A percentile compares a stretch with the other conserved stretches of the same genome.
These are phyloP conservation scores for Ogataea angusta DNA, from an alignment of 805 yeast genomes.

Conservation along the genomic window DNA sequence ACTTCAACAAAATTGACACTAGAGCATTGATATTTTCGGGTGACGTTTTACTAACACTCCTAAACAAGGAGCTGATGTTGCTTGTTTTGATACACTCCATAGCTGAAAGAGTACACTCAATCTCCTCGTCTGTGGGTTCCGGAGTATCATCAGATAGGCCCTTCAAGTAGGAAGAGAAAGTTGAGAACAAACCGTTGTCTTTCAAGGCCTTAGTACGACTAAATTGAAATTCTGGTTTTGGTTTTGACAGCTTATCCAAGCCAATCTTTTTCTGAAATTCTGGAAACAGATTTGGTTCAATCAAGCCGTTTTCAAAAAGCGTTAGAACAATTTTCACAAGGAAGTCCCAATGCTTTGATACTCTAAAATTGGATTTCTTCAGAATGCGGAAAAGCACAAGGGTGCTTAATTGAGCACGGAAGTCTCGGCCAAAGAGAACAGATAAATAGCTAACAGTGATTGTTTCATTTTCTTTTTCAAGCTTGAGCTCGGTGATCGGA, in stretches of 20 bases:
- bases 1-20: slow-evolving; percentile 34
- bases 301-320: slow-evolving; percentile 68
- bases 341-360: slow-evolving; percentile 54
- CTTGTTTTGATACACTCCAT: slow-evolving; percentile 79
- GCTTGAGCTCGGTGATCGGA: slow-evolving; percentile 43
- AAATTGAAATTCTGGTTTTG: slow-evolving; percentile 64
- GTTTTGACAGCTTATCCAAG: slow-evolving; percentile 53
- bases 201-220: slow-evolving; percentile 62
- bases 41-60: slow-evolving; percentile 41
- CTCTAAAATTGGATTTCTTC: slow-evolving; percentile 50
- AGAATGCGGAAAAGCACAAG: slow-evolving; percentile 81
- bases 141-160: slow-evolving; percentile 82
- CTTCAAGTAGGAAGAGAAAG: slow-evolving; percentile 87
- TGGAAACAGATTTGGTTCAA: slow-evolving; percentile 61
- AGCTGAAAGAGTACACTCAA: slow-evolving; percentile 79
- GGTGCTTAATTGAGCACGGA: slow-evolving; percentile 86
- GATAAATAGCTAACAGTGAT: slow-evolving; percentile 80
- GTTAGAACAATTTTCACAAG: slow-evolving; percentile 58
- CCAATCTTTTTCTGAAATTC: slow-evolving; percentile 59
- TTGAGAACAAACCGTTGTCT: slow-evolving; percentile 78
- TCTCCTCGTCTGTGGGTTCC: slow-evolving; percentile 92
- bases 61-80: slow-evolving; percentile 53
- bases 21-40: slow-evolving; percentile 34
- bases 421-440: slow-evolving; percentile 82
- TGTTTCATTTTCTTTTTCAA: slow-evolving; percentile 52